Percentiles rank a stretch among this genome's conserved stretches.
phyloP scores from a whole-genome alignment of 2,329 filamentous ascomycete genomes.

The Paracamarosporium sp. region DNA sequence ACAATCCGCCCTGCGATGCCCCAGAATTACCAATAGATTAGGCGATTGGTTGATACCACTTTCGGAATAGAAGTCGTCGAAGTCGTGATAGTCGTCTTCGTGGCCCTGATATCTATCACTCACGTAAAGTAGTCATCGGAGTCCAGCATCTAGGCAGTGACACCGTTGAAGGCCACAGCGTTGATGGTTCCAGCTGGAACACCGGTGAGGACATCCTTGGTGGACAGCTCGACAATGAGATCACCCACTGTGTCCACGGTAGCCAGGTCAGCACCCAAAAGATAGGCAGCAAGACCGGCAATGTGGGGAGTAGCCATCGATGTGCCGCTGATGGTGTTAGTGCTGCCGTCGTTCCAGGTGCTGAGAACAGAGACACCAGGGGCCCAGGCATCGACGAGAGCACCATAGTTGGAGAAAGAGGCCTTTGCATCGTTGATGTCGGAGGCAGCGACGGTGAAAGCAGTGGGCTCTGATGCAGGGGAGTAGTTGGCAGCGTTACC shows the following conservation, averaged over 20 bases:
- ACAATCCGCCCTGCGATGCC: not conserved
- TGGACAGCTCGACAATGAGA: constrained; percentile 54
- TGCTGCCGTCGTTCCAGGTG: constrained; percentile 51
- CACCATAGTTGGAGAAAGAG: constrained; percentile 45
- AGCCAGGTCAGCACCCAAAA: constrained; percentile 60
- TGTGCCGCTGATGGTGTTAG: constrained; percentile 63
- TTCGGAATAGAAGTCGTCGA: not conserved
- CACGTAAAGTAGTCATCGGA: not conserved
- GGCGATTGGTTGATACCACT: too few species aligned
- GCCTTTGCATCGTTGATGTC: constrained; percentile 37
- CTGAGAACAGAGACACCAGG: constrained; percentile 51
- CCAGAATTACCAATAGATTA: not conserved
- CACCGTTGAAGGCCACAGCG: constrained; percentile 61
- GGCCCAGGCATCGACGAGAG: constrained; percentile 44
- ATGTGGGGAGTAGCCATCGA: constrained; percentile 75
- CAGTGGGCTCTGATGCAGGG: constrained; percentile 42
- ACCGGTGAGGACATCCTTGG: constrained; percentile 46
- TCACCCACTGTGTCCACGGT: constrained; percentile 51
- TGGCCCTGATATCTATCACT: not conserved
- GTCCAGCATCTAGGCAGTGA: constrained; percentile 1
- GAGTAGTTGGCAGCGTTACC: constrained; percentile 32
- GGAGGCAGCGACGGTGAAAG: constrained; percentile 48
- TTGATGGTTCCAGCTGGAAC: constrained; percentile 55
- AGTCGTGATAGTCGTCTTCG: too few species aligned
- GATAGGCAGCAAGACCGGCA: constrained; percentile 71